Evolutionary conservation across 2,329 filamentous ascomycete genomes (phyloP), one percentile per base, ranked within the genome.

Genomic region (Fusarium illudens): DNA sequence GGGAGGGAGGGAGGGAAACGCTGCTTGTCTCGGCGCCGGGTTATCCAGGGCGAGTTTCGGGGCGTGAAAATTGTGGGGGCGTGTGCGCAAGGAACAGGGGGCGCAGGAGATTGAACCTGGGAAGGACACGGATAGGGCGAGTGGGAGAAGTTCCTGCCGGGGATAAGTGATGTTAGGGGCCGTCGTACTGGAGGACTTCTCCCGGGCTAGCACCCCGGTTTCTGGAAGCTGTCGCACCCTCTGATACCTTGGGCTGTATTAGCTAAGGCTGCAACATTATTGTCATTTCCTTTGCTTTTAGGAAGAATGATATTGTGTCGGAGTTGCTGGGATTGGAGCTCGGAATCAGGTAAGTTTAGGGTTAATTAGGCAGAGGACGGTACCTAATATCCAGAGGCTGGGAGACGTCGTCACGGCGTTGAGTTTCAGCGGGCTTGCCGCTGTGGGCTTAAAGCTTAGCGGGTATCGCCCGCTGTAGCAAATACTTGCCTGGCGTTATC

Each of bases 11-110:
- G n/a, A n/a, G n/a, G 67, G 65, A 71, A 73, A 73, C 71, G 48
- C 65, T 68, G 63, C 33, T 42, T 68, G 71, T 73, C 71, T 73
- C 71, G 65, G 71, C 52, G 67, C 69, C 65, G 67, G 67, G 60
- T 71, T 73, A 69, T 73, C 70, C 71, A 69, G 55, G 63, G 64
- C 67, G 60, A 66, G 52, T 53, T 61, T 30, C 30, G 39, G 57
- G 67, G 56, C 52, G 55, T 55, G 67, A 48, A 15, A 25, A 33
- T 32, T 32, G 29, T 39, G 56, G 34, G 51, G 61, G 66, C 60
- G 70, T 65, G 64, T 42, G 46, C 30, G 27, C 58, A 65, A 33
- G 51, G 56, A 59, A 64, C 64, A 66, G 58, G 71, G 64, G 63
- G 51, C 61, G 62, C 50, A 54, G 46, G 60, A 57, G 53, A 69